Percentiles rank a stretch among this genome's conserved stretches.
phyloP scores from a whole-genome alignment of 2,329 filamentous ascomycete genomes.

The Aspergillus hiratsukae region DNA sequence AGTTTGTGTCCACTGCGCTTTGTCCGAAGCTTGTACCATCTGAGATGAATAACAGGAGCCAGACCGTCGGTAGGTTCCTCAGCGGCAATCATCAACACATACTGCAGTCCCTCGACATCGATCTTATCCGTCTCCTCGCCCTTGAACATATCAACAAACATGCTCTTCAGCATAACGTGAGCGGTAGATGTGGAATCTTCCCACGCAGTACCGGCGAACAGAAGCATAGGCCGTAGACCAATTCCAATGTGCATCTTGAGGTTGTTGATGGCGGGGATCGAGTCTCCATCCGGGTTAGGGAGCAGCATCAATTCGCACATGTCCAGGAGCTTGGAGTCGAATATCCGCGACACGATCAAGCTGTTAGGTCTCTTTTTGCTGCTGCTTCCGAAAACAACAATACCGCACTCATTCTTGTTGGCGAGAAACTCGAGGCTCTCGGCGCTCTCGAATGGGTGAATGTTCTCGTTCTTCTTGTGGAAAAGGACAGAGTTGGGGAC shows the following conservation, averaged over 20 bases:
- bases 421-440: slow-evolving; percentile 90
- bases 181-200: slow-evolving; percentile 74
- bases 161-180: slow-evolving; percentile 80
- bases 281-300: slow-evolving; percentile 53
- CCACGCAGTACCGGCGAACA: slow-evolving; percentile 86
- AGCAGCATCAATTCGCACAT: slow-evolving; percentile 91
- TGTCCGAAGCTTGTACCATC: slow-evolving; percentile 81
- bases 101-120: slow-evolving; percentile 92
- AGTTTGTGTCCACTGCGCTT: slow-evolving; percentile 81
- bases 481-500: slow-evolving; percentile 84
- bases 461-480: slow-evolving; percentile 86
- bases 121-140: slow-evolving; percentile 75
- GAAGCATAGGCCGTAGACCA: slow-evolving; percentile 80
- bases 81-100: slow-evolving; percentile 76
- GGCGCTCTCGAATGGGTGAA: slow-evolving; percentile 90
- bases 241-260: slow-evolving; percentile 63
- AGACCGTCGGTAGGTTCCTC: slow-evolving; percentile 53
- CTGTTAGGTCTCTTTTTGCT: slow-evolving; percentile 95
- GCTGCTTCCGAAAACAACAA: slow-evolving; percentile 78
- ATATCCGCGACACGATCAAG: slow-evolving; percentile 76
- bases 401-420: slow-evolving; percentile 87
- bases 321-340: slow-evolving; percentile 82
- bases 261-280: slow-evolving; percentile 41
- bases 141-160: slow-evolving; percentile 88
- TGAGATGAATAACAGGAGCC: slow-evolving; percentile 54